A percentile compares a stretch with the other conserved stretches of the same genome.
Evolutionary conservation across 2,329 filamentous ascomycete species (phyloP).

Genomic region (Elsinoe fawcettii): DNA sequence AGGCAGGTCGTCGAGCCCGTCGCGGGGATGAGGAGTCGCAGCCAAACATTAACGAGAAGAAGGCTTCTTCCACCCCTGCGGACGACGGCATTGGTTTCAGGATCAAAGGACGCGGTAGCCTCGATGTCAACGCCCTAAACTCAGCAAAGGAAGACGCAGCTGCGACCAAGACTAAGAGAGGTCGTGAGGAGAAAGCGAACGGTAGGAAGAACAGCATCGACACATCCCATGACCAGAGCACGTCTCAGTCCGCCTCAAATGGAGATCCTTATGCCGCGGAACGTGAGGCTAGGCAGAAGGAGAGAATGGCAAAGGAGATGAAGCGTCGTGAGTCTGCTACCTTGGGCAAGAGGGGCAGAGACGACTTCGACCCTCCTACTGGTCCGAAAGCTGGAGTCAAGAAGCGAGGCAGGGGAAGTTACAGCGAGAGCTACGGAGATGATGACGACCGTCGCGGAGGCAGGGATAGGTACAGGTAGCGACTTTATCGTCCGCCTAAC

Average conservation of each 20-base stretch:
- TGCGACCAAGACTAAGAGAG: slow-evolving; percentile 30
- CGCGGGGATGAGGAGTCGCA: background rate
- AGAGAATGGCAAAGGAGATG: slow-evolving; percentile 57
- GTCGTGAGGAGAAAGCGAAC: slow-evolving; percentile 18
- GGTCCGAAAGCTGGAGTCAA: slow-evolving; percentile 42
- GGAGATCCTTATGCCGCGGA: slow-evolving; percentile 29
- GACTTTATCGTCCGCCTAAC: background rate
- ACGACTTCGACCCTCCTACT: slow-evolving; percentile 35
- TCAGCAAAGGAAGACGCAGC: slow-evolving; percentile 19
- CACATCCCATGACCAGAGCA: background rate
- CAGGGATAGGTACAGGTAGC: slow-evolving; percentile 43
- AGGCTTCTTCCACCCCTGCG: slow-evolving; percentile 15
- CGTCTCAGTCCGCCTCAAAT: slow-evolving; percentile 17
- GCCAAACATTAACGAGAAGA: slow-evolving; percentile 18
- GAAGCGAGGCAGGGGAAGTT: slow-evolving; percentile 38
- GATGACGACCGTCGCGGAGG: slow-evolving; percentile 27
- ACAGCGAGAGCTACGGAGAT: slow-evolving; percentile 39
- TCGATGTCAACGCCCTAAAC: background rate
- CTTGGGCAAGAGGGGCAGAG: slow-evolving; percentile 31
- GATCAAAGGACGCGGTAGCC: slow-evolving; percentile 35
- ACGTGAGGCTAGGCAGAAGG: slow-evolving; percentile 25
- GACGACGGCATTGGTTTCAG: slow-evolving; percentile 40
- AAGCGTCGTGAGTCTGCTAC: slow-evolving; percentile 50
- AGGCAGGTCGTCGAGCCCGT: background rate
- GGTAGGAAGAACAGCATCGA: background rate